These are phyloP conservation scores for Tephrocybe sp. DNA, from an alignment of 768 basidiomycete genomes.

Conservation along the genomic window DNA sequence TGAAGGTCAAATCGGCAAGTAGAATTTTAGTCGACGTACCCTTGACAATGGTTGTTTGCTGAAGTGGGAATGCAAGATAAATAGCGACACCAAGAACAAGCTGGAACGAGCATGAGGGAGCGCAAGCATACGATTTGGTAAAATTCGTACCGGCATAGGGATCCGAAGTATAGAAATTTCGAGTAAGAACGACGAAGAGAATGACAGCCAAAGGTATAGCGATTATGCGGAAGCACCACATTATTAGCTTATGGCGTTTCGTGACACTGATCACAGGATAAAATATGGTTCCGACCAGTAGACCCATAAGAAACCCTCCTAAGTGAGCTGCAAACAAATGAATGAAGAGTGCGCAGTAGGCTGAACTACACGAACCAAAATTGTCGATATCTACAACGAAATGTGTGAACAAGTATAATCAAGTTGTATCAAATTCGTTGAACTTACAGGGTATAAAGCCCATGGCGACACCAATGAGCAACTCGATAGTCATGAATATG, in stretches of 20 bases:
- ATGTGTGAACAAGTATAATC: constrained; percentile 3
- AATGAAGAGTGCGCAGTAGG: background rate
- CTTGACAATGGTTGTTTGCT: constrained; percentile 68
- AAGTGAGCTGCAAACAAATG: constrained; percentile 62
- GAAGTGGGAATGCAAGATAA: constrained; percentile 85
- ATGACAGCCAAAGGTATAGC: constrained; percentile 78
- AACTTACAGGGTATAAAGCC: constrained; percentile 79
- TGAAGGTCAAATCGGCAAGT: background rate
- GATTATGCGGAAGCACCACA: constrained; percentile 70
- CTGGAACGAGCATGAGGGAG: constrained; percentile 33
- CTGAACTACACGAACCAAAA: constrained; percentile 54
- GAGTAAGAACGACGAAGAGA: constrained; percentile 76
- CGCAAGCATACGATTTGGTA: constrained; percentile 1
- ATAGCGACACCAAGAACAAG: constrained; percentile 87
- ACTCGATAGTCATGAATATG: constrained; percentile 80
- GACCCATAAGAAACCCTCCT: constrained; percentile 83
- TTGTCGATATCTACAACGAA: constrained; percentile 74
- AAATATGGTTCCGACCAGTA: constrained; percentile 80
- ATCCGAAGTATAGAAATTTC: constrained; percentile 90
- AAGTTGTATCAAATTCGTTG: background rate
- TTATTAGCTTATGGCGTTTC: constrained; percentile 66
- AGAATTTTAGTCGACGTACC: constrained; percentile 31
- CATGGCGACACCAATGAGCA: constrained; percentile 82
- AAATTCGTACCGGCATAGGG: constrained; percentile 72
- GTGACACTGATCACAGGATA: constrained; percentile 89